Conservation (phyloP, 1,284 basidiomycete genomes). For the Ustilago nuda region DNA sequence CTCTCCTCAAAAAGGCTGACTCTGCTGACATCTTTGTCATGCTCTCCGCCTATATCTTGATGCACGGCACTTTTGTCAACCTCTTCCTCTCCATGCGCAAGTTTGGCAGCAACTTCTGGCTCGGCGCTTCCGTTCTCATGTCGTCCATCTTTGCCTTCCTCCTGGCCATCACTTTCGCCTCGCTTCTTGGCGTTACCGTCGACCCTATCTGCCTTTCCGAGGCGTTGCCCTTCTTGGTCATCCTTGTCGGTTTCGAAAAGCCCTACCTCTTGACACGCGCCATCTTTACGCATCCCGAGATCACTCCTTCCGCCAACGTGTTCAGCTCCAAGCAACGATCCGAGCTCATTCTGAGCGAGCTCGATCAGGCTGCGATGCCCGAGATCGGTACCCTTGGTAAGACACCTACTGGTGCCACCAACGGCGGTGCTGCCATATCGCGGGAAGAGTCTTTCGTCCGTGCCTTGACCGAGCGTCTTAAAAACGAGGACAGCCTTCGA, state of each 20-base stretch:
- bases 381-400: constrained; percentile 42
- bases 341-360: constrained; percentile 49
- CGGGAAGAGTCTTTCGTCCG: constrained; percentile 66
- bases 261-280: constrained; percentile 90
- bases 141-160: constrained; percentile 90
- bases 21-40: constrained; percentile 95
- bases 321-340: constrained; percentile 28
- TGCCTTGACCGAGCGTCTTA: constrained; percentile 67
- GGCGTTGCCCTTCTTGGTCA: constrained; percentile 95
- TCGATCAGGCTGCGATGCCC: constrained; percentile 45
- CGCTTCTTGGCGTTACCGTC: constrained; percentile 84
- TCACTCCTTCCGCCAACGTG: constrained; percentile 69
- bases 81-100: constrained; percentile 69
- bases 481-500: constrained; percentile 69
- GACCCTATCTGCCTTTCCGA: constrained; percentile 94
- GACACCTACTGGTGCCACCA: constrained; percentile 26
- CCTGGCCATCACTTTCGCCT: constrained; percentile 84
- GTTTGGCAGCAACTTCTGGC: constrained; percentile 67
- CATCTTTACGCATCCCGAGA: constrained; percentile 87
- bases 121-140: constrained; percentile 82
- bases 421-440: constrained; percentile 36
- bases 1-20: constrained; percentile 79
- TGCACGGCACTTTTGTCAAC: constrained; percentile 94
- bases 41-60: constrained; percentile 91
- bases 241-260: constrained; percentile 98